Conservation (phyloP, 148 eudicot species). For the Amaranthus hypochondriacus region DNA sequence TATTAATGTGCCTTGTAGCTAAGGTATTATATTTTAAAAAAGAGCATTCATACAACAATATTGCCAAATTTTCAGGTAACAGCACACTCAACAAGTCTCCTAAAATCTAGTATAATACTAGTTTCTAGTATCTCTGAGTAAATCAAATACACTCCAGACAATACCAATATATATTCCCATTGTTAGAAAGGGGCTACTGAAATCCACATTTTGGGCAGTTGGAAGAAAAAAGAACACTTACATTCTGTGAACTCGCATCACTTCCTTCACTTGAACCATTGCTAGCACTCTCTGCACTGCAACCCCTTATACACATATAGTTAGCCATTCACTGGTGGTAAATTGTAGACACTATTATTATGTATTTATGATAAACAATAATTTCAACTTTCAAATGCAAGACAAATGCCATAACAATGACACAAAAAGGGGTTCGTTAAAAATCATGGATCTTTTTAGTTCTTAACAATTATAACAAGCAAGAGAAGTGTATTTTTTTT, state of each 20-base stretch:
- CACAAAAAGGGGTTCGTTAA: background rate
- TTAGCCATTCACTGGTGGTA: constrained; percentile 5
- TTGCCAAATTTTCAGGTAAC: background rate
- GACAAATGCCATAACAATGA: background rate
- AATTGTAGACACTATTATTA: background rate
- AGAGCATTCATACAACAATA: background rate
- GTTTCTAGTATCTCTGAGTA: background rate
- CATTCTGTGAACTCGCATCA: constrained; percentile 88
- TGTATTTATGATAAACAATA: background rate
- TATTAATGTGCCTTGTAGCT: background rate
- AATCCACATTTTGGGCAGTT: background rate
- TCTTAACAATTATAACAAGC: background rate
- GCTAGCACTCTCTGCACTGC: constrained; percentile 86
- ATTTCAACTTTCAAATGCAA: background rate
- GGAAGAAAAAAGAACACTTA: constrained; percentile 31
- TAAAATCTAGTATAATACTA: background rate
- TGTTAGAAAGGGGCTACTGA: background rate
- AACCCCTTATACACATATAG: constrained; percentile 16
- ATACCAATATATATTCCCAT: background rate
- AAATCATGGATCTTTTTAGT: background rate
- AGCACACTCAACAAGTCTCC: background rate
- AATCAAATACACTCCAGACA: background rate
- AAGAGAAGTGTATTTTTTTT: background rate
- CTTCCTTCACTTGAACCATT: constrained; percentile 99
- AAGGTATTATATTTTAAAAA: background rate